Percentiles rank a stretch among this genome's conserved stretches.
Evolutionary conservation across 805 yeast genomes (phyloP).

Genomic region (Ogataea paradorogensis): DNA sequence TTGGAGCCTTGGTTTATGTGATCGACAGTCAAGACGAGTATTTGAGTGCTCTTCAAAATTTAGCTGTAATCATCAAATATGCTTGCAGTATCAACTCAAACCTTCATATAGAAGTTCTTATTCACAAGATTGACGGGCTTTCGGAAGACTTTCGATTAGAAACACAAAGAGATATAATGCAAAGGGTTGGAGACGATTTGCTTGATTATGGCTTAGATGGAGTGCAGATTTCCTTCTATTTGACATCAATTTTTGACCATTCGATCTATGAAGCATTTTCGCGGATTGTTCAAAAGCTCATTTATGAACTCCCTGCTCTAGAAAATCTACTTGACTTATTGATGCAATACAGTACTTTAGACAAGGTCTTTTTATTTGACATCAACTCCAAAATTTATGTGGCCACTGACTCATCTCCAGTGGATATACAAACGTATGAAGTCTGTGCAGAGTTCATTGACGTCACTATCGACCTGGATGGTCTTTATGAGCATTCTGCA

Average conservation of each 20-base stretch:
- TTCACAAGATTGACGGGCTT: conserved; percentile 94
- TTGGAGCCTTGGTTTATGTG: conserved; percentile 90
- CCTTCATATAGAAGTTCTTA: conserved; percentile 86
- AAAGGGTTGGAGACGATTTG: conserved; percentile 89
- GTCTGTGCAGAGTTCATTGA: conserved; percentile 97
- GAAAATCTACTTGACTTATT: conserved; percentile 87
- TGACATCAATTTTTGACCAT: conserved; percentile 93
- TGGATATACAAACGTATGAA: conserved; percentile 91
- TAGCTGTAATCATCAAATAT: conserved; percentile 82
- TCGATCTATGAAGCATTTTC: conserved; percentile 95
- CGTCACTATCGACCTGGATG: conserved; percentile 85
- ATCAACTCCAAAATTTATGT: conserved; percentile 89
- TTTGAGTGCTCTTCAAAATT: conserved; percentile 81
- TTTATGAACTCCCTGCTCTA: conserved; percentile 81
- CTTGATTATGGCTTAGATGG: conserved; percentile 87
- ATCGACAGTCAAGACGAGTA: conserved; percentile 96
- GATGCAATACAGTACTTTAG: conserved; percentile 85
- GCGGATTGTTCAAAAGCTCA: conserved; percentile 85
- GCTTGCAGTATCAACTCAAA: conserved; percentile 82
- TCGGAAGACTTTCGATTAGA: conserved; percentile 92
- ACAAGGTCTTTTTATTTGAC: conserved; percentile 90
- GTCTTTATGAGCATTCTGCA: conserved; percentile 45
- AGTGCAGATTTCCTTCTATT: conserved; percentile 84
- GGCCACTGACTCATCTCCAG: conserved; percentile 95
- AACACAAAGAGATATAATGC: conserved; percentile 95